Evolutionary conservation across 345 rosid species (phyloP).

Genomic region (Eucalyptus curtisii): DNA sequence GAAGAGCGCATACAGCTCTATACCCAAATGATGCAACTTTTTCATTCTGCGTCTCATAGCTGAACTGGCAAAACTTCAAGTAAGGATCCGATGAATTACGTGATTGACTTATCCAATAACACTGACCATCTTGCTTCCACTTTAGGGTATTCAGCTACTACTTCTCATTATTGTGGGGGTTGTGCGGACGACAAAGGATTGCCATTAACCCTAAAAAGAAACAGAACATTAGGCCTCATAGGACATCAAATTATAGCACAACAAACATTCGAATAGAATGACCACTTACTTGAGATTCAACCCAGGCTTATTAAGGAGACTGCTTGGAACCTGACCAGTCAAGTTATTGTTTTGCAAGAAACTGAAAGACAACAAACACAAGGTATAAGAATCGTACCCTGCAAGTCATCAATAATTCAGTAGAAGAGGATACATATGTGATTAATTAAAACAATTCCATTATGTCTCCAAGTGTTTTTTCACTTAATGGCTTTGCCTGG

Average conservation of each 20-base stretch:
- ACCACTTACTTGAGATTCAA: slow-evolving; percentile 41
- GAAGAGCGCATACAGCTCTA: not conserved
- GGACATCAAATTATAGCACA: not conserved
- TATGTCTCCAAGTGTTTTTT: not conserved
- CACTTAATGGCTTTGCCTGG: not conserved
- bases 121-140: not conserved
- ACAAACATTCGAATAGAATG: not conserved
- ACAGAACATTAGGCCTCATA: not conserved
- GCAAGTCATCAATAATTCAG: not conserved
- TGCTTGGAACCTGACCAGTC: slow-evolving; percentile 54
- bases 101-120: not conserved
- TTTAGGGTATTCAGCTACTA: not conserved
- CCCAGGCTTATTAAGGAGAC: slow-evolving; percentile 36
- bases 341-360: slow-evolving; percentile 84
- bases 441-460: not conserved
- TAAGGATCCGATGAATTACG: not conserved
- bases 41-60: not conserved
- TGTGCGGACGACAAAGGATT: slow-evolving; percentile 21
- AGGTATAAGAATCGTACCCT: not conserved
- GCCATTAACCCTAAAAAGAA: slow-evolving; percentile 27
- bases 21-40: not conserved
- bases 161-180: slow-evolving; percentile 7
- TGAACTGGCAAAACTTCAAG: not conserved
- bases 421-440: not conserved
- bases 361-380: slow-evolving; percentile 23